Evolutionary conservation across 306 rosid species (phyloP), one percentile per base, ranked within the genome.

Genomic region (Fagus sylvatica): DNA sequence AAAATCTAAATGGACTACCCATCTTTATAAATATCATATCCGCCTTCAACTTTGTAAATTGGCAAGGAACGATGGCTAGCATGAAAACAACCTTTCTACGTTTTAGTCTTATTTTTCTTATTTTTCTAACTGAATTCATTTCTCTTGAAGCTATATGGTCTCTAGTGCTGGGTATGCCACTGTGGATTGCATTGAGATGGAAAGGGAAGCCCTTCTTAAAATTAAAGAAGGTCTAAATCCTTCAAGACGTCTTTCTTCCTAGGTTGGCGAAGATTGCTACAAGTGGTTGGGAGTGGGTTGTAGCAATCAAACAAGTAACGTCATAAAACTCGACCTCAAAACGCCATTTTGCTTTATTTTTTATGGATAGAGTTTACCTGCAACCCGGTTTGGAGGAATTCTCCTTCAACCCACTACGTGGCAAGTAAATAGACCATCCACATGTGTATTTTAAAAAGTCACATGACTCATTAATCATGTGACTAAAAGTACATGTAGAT

Each of bases 261-360:
- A 79, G 84, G 72, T 69, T 36, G 84, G 79, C 7, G 37, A 56
- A 51, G 68, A 75, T 41, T 73, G 78, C 60, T 79, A 78, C 74
- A 9, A 6, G 6, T 79, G 78, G 83, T 46, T 39, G 43, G 83
- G 79, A 42, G 30, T 79, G 22, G 74, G 7, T 12, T 79, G 83
- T 69, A 16, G 17, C 37, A 67, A 55, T 8, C 69, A 30, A 34
- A 79, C 48, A 15, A 62, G 83, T 1, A 42, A 67, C 36, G 83
- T 67, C 17, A 32, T 54, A 1, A 74, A 70, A 69, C 69, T 79
- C 36, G 41, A 79, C 11, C 79, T 79, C 69, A 57, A 36, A 1
- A 61, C n/a, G 76, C 37, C 10, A 56, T 6, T 9, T 12, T 22
- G 46, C 11, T 69, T 11, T n/a, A n/a, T n/a, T n/a, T n/a, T n/a